A percentile compares a stretch with the other conserved stretches of the same genome.
These are phyloP conservation scores for Cryptococcus wingfieldii DNA, from an alignment of 1,284 basidiomycete genomes.

Conservation along the genomic window DNA sequence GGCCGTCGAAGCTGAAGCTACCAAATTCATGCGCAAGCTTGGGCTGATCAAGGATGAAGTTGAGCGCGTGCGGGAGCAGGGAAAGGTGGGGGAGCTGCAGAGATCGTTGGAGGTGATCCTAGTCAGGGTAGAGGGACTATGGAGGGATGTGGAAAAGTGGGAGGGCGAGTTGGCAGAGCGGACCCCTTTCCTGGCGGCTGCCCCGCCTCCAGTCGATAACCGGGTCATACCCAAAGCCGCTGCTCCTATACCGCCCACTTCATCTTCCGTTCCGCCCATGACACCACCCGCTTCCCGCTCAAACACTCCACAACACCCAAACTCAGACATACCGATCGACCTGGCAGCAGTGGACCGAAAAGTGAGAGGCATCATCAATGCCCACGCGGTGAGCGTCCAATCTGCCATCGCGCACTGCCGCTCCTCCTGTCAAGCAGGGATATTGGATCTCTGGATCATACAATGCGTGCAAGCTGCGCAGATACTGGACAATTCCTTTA, in stretches of 20 bases:
- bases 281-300: conserved; percentile 11
- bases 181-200: conserved; percentile 10
- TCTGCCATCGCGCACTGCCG: conserved; percentile 4
- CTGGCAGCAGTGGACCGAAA: conserved; percentile 59
- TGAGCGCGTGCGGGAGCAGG: not conserved
- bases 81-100: not conserved
- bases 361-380: conserved; percentile 67
- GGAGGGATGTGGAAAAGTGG: conserved; percentile 6
- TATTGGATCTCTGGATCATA: not conserved
- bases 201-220: not conserved
- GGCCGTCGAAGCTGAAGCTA: conserved; percentile 13
- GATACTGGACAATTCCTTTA: not conserved
- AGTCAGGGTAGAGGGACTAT: conserved; percentile 1
- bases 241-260: conserved; percentile 7
- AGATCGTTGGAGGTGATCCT: not conserved
- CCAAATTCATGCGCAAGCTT: conserved; percentile 1
- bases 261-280: conserved; percentile 26
- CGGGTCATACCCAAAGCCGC: not conserved
- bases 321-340: conserved; percentile 50
- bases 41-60: not conserved
- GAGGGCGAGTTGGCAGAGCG: conserved; percentile 6
- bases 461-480: conserved; percentile 1
- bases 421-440: not conserved
- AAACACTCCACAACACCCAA: not conserved
- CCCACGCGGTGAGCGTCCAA: conserved; percentile 58